Evolutionary conservation across 1,284 basidiomycete genomes (phyloP), one percentile per base, ranked within the genome.

Genomic region (Ustilago xerochloae): DNA sequence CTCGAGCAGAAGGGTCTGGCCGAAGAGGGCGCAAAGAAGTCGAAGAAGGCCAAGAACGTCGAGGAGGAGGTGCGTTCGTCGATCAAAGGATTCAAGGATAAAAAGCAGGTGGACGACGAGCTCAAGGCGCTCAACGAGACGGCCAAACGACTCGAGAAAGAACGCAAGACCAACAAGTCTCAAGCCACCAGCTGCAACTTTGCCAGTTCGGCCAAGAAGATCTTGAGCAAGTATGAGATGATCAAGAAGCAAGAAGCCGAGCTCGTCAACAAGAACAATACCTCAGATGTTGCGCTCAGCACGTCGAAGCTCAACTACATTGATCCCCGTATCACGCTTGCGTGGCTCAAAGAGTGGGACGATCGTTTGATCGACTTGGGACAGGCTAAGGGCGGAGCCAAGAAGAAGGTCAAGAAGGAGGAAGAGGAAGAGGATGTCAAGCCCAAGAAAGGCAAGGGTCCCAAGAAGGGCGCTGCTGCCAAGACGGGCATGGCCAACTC

Each of bases 161-260:
- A 98, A 85, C 89, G 94, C 41, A 92, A 93, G 55, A 91, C 90
- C 16, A 86, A 88, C 70, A 91, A 91, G 84, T 90, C 90, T 2
- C 86, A 86, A 60, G 63, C 75, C 26, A 29, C 66, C 24, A 88
- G 88, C 69, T 86, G 77, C 66, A 84, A 81, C 63, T 80, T 83
- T 51, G 59, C 71, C 12, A 71, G 63, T 89, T 20, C 87, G 86
- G 51, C 93, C 92, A 82, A 93, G 91, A 77, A 78, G 85, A 87
- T 96, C 33, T 88, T 80, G 29, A 55, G 33, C 66, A 83, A 82
- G 68, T 72, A 78, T 49, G 81, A 83, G 58, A 66, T 71, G 60
- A 76, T 81, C 57, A 74, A 80, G 64, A 83, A 83, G 65, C 74
- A 81, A 29, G 73, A 81, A 49, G 77, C 80, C 10, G 81, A 84